These are phyloP conservation scores for Trametopsis cervina DNA, from an alignment of 768 basidiomycete species.

Conservation along the genomic window DNA sequence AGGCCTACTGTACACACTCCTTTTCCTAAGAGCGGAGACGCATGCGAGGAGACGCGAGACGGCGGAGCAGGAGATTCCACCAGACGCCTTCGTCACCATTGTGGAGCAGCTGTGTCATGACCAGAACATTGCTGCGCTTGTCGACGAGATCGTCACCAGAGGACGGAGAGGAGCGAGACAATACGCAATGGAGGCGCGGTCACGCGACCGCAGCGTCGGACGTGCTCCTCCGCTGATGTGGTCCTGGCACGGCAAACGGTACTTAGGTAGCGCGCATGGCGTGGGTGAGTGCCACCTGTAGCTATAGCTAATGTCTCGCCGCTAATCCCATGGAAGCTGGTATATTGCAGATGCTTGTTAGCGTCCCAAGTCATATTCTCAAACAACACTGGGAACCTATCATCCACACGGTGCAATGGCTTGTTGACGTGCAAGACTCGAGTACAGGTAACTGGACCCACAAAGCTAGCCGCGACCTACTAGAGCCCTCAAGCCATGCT, in stretches of 20 bases:
- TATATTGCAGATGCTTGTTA: slow-evolving; percentile 44
- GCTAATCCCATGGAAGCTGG: slow-evolving; percentile 32
- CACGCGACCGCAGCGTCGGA: slow-evolving; percentile 7
- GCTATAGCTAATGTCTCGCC: neutral
- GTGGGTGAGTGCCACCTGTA: slow-evolving; percentile 32
- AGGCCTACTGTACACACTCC: slow-evolving; percentile 46
- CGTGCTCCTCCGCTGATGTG: slow-evolving; percentile 45
- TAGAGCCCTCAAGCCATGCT: too few species aligned
- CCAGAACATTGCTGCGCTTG: slow-evolving; percentile 27
- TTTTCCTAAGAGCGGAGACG: slow-evolving; percentile 32
- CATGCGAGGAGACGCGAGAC: slow-evolving; percentile 9
- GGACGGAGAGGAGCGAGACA: slow-evolving; percentile 33
- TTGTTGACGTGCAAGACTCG: slow-evolving; percentile 36
- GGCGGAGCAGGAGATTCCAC: neutral
- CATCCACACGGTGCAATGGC: slow-evolving; percentile 39
- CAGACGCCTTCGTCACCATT: too few species aligned
- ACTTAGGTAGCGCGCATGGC: slow-evolving; percentile 55
- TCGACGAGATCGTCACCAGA: slow-evolving; percentile 39
- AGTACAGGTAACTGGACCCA: slow-evolving; percentile 51
- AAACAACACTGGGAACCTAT: slow-evolving; percentile 34
- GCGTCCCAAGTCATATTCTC: slow-evolving; percentile 32
- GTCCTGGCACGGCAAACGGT: slow-evolving; percentile 51
- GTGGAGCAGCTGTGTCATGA: slow-evolving; percentile 28
- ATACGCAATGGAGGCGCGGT: slow-evolving; percentile 26
- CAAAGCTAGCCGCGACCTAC: slow-evolving; percentile 22